Evolutionary conservation across 1,284 basidiomycete species (phyloP), one percentile per base, ranked within the genome.

Genomic region (Tilletia horrida): DNA sequence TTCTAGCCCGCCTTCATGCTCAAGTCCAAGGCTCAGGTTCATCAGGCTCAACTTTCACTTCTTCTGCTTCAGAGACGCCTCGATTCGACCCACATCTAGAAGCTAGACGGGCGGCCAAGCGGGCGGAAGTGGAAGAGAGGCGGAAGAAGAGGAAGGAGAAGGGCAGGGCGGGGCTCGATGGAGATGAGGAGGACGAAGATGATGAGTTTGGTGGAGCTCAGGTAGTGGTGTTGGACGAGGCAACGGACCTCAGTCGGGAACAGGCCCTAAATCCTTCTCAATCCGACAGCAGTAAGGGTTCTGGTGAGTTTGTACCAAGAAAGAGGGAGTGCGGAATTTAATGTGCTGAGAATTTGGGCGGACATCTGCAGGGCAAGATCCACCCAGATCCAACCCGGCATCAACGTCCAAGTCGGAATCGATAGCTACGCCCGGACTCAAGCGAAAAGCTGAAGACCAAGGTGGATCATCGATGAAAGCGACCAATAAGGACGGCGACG

Each of bases 121-220:
- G 55, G 13, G 29, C 27, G 25, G 55, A 59, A 27, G n/a, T 59
- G 11, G 55, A 59, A 14, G 55, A 59, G 16, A 25, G 55, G 14
- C 27, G 27, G n/a, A 13, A 21, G 29, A 59, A 35, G 23, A 13
- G 55, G 29, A 29, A 25, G 27, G 55, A 59, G 55, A n/a, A 25
- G 7, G 55, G 55, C 3, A 16, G 31, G 18, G 31, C 55, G 14
- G 18, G 25, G 9, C 25, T 18, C 55, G 27, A 59, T 16, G 55
- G 55, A 14, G 55, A 59, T 27, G 55, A 59, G 55, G 55, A 59
- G 55, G 55, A 59, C 29, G 55, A 59, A 21, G 55, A 59, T 35
- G 55, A 59, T 27, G 55, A 59, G 27, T 59, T 59, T 35, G 55
- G 31, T n/a, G 55, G 55, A 1, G 55, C 55, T 7, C 55, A 59